A percentile compares a stretch with the other conserved stretches of the same genome.
phyloP scores from a whole-genome alignment of 2,329 filamentous ascomycete species.

The Bisporella sp. region DNA sequence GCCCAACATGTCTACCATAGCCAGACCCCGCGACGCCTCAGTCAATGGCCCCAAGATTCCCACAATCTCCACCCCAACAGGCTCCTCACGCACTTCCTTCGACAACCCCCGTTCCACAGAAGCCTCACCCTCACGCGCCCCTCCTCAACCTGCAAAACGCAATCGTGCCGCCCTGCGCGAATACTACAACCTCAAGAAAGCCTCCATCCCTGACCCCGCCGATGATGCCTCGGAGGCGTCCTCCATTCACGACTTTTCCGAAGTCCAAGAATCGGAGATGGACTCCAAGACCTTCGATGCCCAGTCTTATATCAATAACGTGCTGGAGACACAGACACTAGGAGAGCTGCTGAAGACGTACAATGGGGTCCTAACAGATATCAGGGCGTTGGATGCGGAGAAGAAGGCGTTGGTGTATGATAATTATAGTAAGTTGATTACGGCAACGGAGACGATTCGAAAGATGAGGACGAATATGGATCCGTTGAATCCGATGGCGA shows the following conservation, averaged over 20 bases:
- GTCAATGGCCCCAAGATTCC: slow-evolving; percentile 48
- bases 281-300: slow-evolving; percentile 69
- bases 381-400: slow-evolving; percentile 86
- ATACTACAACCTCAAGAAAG: slow-evolving; percentile 77
- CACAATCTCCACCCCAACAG: slow-evolving; percentile 59
- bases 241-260: slow-evolving; percentile 34
- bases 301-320: slow-evolving; percentile 55
- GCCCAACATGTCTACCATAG: slow-evolving; percentile 54
- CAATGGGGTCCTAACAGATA: slow-evolving; percentile 68
- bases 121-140: slow-evolving; percentile 43
- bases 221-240: slow-evolving; percentile 25
- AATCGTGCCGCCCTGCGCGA: slow-evolving; percentile 86
- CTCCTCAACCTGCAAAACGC: slow-evolving; percentile 17
- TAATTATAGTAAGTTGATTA: slow-evolving; percentile 94
- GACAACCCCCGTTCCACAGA: slow-evolving; percentile 56
- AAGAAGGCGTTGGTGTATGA: slow-evolving; percentile 97
- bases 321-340: slow-evolving; percentile 56
- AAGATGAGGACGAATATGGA: slow-evolving; percentile 83
- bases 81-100: slow-evolving; percentile 68
- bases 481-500: slow-evolving; percentile 63
- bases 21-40: slow-evolving; percentile 53
- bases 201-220: slow-evolving; percentile 18
- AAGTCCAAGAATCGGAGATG: slow-evolving; percentile 62
- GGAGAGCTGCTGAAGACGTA: slow-evolving; percentile 66
- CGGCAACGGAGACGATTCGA: slow-evolving; percentile 92